Evolutionary conservation across 768 basidiomycete genomes (phyloP), one percentile per base, ranked within the genome.

Genomic region (Hirschioporus abietinus): DNA sequence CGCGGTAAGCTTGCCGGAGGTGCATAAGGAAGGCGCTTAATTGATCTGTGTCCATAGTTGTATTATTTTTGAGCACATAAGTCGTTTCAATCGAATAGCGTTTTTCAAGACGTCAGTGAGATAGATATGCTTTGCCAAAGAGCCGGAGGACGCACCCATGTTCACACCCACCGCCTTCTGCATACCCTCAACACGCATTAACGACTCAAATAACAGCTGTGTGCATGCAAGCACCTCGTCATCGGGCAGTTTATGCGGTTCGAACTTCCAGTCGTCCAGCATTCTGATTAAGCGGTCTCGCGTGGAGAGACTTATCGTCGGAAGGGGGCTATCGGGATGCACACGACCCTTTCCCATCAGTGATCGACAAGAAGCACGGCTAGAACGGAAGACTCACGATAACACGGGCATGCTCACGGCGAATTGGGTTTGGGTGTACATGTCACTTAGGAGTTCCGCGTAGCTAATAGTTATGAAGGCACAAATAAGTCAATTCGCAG

Each of bases 1-100:
- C 83, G 68, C 95, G 91, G 76, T 99, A 99, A 63, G 96, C 89
- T 30, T 87, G 86, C n/a, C 90, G 87, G n/a, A 99, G 84, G 70
- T 96, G 93, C 70, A 87, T 86, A 57, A 99, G 83, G 72, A 99
- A 90, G 10, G 86, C 78, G 23, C 86, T 84, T 69, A 98, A 83
- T 77, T 89, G 87, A 70, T 82, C 95, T 94, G 76, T 94, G 76
- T 63, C 62, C 65, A 57, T 30, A 2, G 30, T 30, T 8, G 30
- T 30, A 30, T 3, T 64, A 18, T n/a, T 68, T 68, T 72, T 63
- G 66, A 58, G 65, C 67, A 63, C 68, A 63, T 65, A 68, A 65
- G 67, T 61, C 30, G 30, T 30, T 30, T 30, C 2, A 3, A 30
- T 30, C 2, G 2, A 30, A 30, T 8, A 30, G 30, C 30, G 30